phyloP scores from a whole-genome alignment of 2,329 filamentous ascomycete species.

The Mycosphaerella sp. region DNA sequence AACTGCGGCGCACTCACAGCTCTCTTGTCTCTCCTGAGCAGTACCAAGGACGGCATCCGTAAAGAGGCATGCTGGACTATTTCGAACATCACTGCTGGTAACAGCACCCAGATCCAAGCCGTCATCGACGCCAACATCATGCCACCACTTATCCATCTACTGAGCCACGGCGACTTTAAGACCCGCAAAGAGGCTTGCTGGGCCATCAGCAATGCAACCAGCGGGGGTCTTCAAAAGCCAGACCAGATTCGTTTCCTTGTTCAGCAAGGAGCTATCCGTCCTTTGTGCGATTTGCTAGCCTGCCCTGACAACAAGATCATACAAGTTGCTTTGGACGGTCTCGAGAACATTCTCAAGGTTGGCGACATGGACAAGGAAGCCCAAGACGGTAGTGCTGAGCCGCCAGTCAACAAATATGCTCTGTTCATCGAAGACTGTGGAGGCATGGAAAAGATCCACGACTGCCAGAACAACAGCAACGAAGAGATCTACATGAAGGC shows the following conservation, averaged over 20 bases:
- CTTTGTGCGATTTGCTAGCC: slow-evolving; percentile 85
- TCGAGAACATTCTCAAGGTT: slow-evolving; percentile 99
- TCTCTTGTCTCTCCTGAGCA: slow-evolving; percentile 88
- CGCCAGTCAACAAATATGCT: slow-evolving; percentile 87
- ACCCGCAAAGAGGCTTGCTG: slow-evolving; percentile 99
- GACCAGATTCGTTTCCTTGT: slow-evolving; percentile 98
- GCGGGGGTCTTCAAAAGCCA: slow-evolving; percentile 94
- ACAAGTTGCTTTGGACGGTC: slow-evolving; percentile 91
- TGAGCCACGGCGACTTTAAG: slow-evolving; percentile 97
- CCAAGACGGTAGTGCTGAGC: slow-evolving; percentile 63
- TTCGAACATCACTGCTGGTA: slow-evolving; percentile 96
- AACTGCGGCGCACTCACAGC: slow-evolving; percentile 93
- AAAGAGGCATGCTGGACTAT: slow-evolving; percentile 99
- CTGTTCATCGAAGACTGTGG: slow-evolving; percentile 98
- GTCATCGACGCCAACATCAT: slow-evolving; percentile 98
- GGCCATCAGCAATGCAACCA: slow-evolving; percentile 98
- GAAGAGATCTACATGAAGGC: slow-evolving; percentile 99
- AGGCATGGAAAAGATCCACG: slow-evolving; percentile 99
- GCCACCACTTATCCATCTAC: slow-evolving; percentile 87
- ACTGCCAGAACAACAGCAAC: slow-evolving; percentile 99
- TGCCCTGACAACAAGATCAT: slow-evolving; percentile 99
- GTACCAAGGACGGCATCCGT: slow-evolving; percentile 95
- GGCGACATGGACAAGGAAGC: slow-evolving; percentile 97
- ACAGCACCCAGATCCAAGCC: slow-evolving; percentile 94
- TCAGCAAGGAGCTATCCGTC: slow-evolving; percentile 89